Evolutionary conservation across 225 moss, liverwort and hornwort species (phyloP).

Genomic region (Physcomitrium patens): DNA sequence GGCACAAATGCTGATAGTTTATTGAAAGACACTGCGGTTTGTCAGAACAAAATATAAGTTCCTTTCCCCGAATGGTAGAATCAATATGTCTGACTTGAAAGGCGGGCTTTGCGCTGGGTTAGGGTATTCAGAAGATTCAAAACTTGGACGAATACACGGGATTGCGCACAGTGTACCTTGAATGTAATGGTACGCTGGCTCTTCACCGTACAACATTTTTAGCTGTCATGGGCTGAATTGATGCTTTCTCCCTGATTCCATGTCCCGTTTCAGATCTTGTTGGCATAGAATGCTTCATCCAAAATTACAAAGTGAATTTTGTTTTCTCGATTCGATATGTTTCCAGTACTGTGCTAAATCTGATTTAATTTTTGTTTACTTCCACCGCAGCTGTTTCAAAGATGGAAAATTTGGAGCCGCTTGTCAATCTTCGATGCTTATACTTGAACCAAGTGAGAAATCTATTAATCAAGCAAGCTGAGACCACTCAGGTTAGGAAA

Average conservation of each 20-base stretch:
- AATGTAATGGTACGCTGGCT: slow-evolving; percentile 67
- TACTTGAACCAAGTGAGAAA: slow-evolving; percentile 76
- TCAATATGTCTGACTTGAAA: slow-evolving; percentile 2
- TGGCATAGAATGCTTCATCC: background rate
- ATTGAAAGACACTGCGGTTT: too few species aligned
- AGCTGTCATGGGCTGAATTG: background rate
- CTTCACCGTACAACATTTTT: slow-evolving; percentile 6
- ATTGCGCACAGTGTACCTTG: slow-evolving; percentile 77
- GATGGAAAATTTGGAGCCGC: slow-evolving; percentile 76
- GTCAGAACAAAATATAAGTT: background rate
- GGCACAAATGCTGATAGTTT: too few species aligned
- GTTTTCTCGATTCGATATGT: background rate
- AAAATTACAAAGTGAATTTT: background rate
- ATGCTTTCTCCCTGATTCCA: background rate
- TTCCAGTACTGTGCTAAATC: background rate
- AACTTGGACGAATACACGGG: slow-evolving; percentile 83
- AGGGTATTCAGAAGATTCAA: slow-evolving; percentile 84
- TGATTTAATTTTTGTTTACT: slow-evolving; percentile 3
- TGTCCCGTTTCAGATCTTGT: background rate
- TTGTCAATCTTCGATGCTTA: slow-evolving; percentile 73
- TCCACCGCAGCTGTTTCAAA: slow-evolving; percentile 66
- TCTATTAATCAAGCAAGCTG: background rate
- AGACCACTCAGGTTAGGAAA: background rate
- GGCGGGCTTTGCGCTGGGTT: slow-evolving; percentile 4
- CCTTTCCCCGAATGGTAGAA: background rate